phyloP scores from a whole-genome alignment of 768 basidiomycete species.

The Mycena galopus region DNA sequence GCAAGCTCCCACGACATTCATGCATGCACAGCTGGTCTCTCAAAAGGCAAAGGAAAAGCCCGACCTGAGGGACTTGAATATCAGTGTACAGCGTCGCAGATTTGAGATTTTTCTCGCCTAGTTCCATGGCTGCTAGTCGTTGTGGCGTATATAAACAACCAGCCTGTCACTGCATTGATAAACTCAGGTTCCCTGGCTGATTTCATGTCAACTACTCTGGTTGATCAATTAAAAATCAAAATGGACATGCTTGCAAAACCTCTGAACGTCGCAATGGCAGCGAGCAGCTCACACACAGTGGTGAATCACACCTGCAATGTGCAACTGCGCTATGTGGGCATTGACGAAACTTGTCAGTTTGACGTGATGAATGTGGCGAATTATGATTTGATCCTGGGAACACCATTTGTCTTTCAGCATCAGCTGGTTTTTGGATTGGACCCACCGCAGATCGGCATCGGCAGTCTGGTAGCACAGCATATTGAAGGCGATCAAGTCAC shows the following conservation, averaged over 20 bases:
- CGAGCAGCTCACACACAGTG: conserved; percentile 44
- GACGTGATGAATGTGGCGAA: conserved; percentile 47
- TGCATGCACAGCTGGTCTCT: too few species aligned
- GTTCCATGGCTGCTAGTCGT: too few species aligned
- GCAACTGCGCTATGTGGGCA: conserved; percentile 41
- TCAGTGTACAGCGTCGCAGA: too few species aligned
- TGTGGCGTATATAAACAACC: too few species aligned
- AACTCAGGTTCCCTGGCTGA: conserved; percentile 48
- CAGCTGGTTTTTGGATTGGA: conserved; percentile 29
- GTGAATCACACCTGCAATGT: conserved; percentile 40
- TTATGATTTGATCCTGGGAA: conserved; percentile 49
- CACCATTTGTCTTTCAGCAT: conserved; percentile 46
- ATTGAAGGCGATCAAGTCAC: conserved; percentile 21
- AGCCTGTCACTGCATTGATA: conserved; percentile 43
- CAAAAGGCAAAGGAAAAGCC: too few species aligned
- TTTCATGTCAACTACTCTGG: conserved; percentile 47
- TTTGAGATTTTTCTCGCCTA: too few species aligned
- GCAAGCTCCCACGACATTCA: too few species aligned
- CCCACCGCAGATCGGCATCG: conserved; percentile 27
- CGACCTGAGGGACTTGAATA: too few species aligned
- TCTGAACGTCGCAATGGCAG: conserved; percentile 45
- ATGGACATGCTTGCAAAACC: conserved; percentile 43
- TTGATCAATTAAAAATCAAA: conserved; percentile 43
- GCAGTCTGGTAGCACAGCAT: too few species aligned
- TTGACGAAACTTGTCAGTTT: conserved; percentile 39